Conservation (phyloP, 140 eudicot genomes). For the Erigeron philadelphicus region DNA sequence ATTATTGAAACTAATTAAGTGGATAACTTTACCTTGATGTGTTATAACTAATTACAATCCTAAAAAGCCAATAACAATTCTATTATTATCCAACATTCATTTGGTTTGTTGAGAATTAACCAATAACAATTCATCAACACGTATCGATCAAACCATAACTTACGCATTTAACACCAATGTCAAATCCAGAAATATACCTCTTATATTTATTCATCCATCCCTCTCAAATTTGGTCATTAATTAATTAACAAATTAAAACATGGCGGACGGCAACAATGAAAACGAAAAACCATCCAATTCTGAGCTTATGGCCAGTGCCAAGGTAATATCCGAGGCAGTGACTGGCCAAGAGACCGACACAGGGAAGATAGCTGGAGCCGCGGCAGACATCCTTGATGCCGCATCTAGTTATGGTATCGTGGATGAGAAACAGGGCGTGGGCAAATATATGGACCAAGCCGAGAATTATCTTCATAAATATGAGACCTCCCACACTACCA, state of each 20-base stretch:
- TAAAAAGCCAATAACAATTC: no score
- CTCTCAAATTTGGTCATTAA: not conserved
- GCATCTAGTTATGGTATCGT: constrained; percentile 45
- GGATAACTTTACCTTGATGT: no score
- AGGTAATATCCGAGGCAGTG: constrained; percentile 54
- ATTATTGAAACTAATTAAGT: no score
- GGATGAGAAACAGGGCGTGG: constrained; percentile 37
- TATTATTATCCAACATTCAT: no score
- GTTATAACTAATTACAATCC: no score
- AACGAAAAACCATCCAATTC: constrained; percentile 30
- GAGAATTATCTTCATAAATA: constrained; percentile 54
- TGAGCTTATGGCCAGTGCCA: constrained; percentile 59
- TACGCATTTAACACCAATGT: not conserved
- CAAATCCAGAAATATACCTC: not conserved
- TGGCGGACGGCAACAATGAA: constrained; percentile 14
- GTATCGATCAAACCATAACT: not conserved
- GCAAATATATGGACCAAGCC: constrained; percentile 49
- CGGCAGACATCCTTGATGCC: constrained; percentile 52
- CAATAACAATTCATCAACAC: not conserved
- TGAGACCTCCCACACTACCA: constrained; percentile 29
- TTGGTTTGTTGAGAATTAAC: no score
- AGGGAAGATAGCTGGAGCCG: constrained; percentile 58
- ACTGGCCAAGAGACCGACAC: constrained; percentile 38
- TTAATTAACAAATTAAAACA: not conserved
- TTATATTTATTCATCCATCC: not conserved